Conservation (phyloP, 1,284 basidiomycete species). For the Ustilago cynodontis region DNA sequence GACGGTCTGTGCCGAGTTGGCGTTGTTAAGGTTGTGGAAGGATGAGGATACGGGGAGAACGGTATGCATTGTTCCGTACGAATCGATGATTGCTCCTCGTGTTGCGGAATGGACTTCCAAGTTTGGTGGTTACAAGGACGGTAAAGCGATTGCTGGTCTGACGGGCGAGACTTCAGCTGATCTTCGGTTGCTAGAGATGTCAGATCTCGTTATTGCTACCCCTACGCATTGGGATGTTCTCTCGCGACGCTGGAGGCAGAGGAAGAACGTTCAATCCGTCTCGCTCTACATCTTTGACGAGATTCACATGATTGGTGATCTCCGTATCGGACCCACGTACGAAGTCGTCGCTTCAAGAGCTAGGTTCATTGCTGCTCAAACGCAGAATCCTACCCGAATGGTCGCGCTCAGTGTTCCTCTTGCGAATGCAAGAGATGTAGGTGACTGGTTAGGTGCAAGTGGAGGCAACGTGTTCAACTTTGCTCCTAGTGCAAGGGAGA, state of each 20-base stretch:
- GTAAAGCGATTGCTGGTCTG: slow-evolving; percentile 90
- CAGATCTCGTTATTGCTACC: slow-evolving; percentile 89
- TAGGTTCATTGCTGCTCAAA: slow-evolving; percentile 95
- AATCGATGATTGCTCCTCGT: slow-evolving; percentile 93
- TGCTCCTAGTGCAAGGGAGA: slow-evolving; percentile 89
- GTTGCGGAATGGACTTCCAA: slow-evolving; percentile 89
- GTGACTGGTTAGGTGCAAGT: slow-evolving; percentile 96
- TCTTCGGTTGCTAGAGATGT: slow-evolving; percentile 82
- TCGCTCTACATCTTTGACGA: slow-evolving; percentile 95
- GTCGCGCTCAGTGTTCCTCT: slow-evolving; percentile 94
- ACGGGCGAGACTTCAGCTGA: slow-evolving; percentile 96
- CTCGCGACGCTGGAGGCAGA: slow-evolving; percentile 94
- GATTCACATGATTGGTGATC: slow-evolving; percentile 87
- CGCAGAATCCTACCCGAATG: slow-evolving; percentile 87
- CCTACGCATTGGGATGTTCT: slow-evolving; percentile 93
- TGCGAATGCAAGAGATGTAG: slow-evolving; percentile 94
- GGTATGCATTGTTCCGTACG: slow-evolving; percentile 95
- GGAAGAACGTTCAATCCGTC: slow-evolving; percentile 95
- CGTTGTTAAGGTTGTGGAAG: slow-evolving; percentile 90
- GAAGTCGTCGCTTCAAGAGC: slow-evolving; percentile 95
- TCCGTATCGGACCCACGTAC: slow-evolving; percentile 93
- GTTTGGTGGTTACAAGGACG: slow-evolving; percentile 83
- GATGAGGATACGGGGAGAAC: slow-evolving; percentile 82
- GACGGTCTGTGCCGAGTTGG: slow-evolving; percentile 97
- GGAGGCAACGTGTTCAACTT: slow-evolving; percentile 95